These are phyloP conservation scores for Lojkania enalia DNA, from an alignment of 2,329 filamentous ascomycete species.

Conservation along the genomic window DNA sequence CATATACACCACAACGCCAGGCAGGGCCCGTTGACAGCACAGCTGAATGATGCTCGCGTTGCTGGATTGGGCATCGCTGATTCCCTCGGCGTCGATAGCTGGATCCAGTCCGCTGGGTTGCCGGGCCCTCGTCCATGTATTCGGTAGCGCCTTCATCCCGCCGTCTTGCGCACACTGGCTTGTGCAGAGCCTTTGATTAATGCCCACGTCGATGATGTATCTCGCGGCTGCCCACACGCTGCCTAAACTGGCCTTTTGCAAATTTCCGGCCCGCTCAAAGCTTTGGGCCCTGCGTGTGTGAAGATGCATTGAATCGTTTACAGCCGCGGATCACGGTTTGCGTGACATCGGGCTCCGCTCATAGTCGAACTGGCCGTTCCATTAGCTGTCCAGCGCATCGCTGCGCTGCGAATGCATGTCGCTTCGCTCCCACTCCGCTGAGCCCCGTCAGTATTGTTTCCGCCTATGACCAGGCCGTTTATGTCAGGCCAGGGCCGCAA, in stretches of 20 bases:
- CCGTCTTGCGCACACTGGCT: conserved; percentile 3
- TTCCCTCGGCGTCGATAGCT: conserved; percentile 8
- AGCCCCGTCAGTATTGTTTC: conserved; percentile 29
- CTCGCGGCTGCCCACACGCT: conserved; percentile 17
- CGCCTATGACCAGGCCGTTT: conserved; percentile 22
- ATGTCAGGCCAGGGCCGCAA: conserved; percentile 24
- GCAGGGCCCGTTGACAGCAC: neutral
- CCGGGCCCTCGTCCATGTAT: conserved; percentile 9
- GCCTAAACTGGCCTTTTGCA: conserved; percentile 25
- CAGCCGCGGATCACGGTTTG: conserved; percentile 27
- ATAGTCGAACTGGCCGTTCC: conserved; percentile 3
- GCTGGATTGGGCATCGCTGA: conserved; percentile 13
- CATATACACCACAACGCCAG: neutral
- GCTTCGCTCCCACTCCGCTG: conserved; percentile 24
- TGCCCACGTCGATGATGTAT: conserved; percentile 26
- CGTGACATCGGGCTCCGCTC: conserved; percentile 26
- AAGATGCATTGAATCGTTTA: conserved; percentile 6
- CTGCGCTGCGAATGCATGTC: conserved; percentile 31
- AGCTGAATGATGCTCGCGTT: conserved; percentile 14
- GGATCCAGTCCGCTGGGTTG: conserved; percentile 11
- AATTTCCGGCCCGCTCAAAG: conserved; percentile 18
- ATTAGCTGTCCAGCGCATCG: conserved; percentile 30
- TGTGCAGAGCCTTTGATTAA: conserved; percentile 10
- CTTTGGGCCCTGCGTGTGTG: too few relatives aligned
- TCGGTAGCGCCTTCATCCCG: conserved; percentile 6